Base-by-base conservation (phyloP, 345 rosid genomes). In the Dipteronia sinensis region DNA sequence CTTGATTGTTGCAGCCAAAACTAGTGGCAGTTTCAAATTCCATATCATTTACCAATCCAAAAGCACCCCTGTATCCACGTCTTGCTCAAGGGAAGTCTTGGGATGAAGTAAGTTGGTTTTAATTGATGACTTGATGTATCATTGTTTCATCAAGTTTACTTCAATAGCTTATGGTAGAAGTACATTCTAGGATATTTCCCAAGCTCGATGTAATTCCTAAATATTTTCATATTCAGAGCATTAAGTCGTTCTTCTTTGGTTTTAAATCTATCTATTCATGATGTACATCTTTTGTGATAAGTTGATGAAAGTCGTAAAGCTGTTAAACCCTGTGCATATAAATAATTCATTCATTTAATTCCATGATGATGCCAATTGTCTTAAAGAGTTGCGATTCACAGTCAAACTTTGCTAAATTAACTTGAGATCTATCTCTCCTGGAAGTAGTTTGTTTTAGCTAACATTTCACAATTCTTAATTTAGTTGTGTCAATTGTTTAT, bases 11-110 rank as follows among this genome's bases (percentile, higher is more conserved):
- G 85, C 95, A 92, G 99, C 99, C 99, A 72, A 89, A 81, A 77
- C 80, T 96, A 80, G 85, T 96, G 71, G 91, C 92, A 20, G 73
- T 89, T 73, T 96, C 98, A 65, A 90, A 91, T 80, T 34, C 75
- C 27, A 72, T 95, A 56, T 75, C 89, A 10, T 96, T 94, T 77
- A 69, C 67, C 62, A 87, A 94, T 82, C 97, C 97, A 34, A 94
- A 94, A 70, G 98, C 97, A 44, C 98, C 99, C 19, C 72, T 94
- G 0, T 96, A 92, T 82, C 97, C 97, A 0, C 97, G 99, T 47
- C 97, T 96, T 80, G 95, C 99, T 83, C 90, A 83, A 77, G 95
- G 95, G 76, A 96, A 92, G 87, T 87, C 89, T 51, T 96, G 98
- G 99, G 79, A 94, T 77, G 97, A 92, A 77, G 99, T 94, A 73